Conservation (phyloP, 1,139 yeast species). For the Taphrina confusa region DNA sequence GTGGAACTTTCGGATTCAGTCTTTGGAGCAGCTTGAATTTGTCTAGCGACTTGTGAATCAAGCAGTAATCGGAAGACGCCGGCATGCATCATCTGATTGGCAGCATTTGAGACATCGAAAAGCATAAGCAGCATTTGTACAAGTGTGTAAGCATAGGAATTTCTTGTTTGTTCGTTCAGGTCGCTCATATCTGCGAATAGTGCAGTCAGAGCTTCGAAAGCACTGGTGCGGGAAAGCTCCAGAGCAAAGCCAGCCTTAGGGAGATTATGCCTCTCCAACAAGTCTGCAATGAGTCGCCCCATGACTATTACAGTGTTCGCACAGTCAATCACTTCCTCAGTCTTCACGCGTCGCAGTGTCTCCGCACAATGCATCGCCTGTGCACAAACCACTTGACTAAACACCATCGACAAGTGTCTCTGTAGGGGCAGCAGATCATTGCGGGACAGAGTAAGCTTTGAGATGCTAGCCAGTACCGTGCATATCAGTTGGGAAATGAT, state of each 20-base stretch:
- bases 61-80: constrained; percentile 15
- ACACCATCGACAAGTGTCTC: not conserved
- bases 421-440: not conserved
- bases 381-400: not conserved
- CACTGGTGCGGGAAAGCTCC: constrained; percentile 11
- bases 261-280: constrained; percentile 7
- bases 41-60: not conserved
- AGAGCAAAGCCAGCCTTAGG: constrained; percentile 4
- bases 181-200: not conserved
- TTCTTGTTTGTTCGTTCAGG: not conserved
- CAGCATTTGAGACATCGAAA: constrained; percentile 5
- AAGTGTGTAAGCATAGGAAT: not conserved
- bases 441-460: not conserved
- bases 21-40: not conserved
- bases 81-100: constrained; percentile 17
- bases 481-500: not conserved
- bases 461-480: not conserved
- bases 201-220: not conserved
- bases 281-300: constrained; percentile 1
- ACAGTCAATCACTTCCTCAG: not conserved
- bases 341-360: not conserved
- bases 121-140: not conserved
- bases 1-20: not conserved
- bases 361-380: not conserved
- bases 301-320: not conserved